Evolutionary conservation across 768 basidiomycete genomes (phyloP).

Genomic region (Psilocybe cyanescens): DNA sequence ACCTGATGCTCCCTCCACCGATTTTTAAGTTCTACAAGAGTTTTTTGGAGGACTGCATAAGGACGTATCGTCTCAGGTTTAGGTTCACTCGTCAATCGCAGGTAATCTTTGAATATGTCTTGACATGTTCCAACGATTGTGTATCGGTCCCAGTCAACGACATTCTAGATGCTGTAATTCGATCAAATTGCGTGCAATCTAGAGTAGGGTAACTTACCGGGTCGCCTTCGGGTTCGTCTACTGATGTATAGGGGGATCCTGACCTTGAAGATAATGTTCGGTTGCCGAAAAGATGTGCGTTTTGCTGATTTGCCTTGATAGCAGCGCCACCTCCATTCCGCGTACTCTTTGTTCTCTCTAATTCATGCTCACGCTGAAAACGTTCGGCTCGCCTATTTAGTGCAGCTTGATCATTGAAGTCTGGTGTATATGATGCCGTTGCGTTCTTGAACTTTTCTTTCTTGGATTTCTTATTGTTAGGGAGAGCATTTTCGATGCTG

Average conservation of each 20-base stretch:
- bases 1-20: slow-evolving; percentile 78
- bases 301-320: slow-evolving; percentile 51
- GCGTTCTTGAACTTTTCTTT: slow-evolving; percentile 65
- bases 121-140: slow-evolving; percentile 93
- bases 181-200: slow-evolving; percentile 1
- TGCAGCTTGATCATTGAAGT: slow-evolving; percentile 69
- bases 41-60: slow-evolving; percentile 80
- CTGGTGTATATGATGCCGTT: slow-evolving; percentile 39
- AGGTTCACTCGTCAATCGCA: slow-evolving; percentile 93
- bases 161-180: slow-evolving; percentile 63
- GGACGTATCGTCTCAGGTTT: slow-evolving; percentile 95
- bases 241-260: slow-evolving; percentile 46
- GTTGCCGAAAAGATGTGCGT: slow-evolving; percentile 56
- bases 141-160: slow-evolving; percentile 93
- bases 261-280: slow-evolving; percentile 45
- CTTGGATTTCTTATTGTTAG: slow-evolving; percentile 59
- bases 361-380: slow-evolving; percentile 88
- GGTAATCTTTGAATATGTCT: slow-evolving; percentile 94
- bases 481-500: slow-evolving; percentile 34
- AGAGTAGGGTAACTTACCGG: slow-evolving; percentile 50
- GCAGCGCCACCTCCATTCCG: slow-evolving; percentile 31
- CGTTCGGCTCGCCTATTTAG: slow-evolving; percentile 82
- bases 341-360: slow-evolving; percentile 71
- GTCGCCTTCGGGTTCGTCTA: slow-evolving; percentile 74
- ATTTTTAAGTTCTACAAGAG: slow-evolving; percentile 83